A percentile compares a stretch with the other conserved stretches of the same genome.
These are phyloP conservation scores for Yarrowia sp. DNA, from an alignment of 805 yeast species.

Conservation along the genomic window DNA sequence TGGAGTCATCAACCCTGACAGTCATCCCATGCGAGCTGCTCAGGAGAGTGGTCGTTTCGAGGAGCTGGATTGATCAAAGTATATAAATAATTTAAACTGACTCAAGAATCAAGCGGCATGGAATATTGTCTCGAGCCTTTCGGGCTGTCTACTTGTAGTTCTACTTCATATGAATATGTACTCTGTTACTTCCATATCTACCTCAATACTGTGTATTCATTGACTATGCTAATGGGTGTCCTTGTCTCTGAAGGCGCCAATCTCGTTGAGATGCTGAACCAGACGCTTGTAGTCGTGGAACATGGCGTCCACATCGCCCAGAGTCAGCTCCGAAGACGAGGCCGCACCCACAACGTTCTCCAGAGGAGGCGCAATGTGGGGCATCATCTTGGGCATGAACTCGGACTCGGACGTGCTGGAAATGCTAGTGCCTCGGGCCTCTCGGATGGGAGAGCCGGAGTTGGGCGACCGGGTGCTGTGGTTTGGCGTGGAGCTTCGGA, in stretches of 20 bases:
- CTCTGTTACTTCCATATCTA: neutral
- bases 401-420: slow-evolving; percentile 36
- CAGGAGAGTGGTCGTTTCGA: slow-evolving; percentile 36
- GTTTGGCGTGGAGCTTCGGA: slow-evolving; percentile 32
- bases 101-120: too few relatives aligned
- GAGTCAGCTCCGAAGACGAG: slow-evolving; percentile 47
- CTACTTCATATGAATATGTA: neutral
- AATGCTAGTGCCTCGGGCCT: slow-evolving; percentile 33
- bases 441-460: slow-evolving; percentile 32
- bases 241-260: slow-evolving; percentile 44
- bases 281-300: slow-evolving; percentile 52
- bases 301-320: slow-evolving; percentile 50
- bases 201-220: neutral
- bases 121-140: too few relatives aligned
- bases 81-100: too few relatives aligned
- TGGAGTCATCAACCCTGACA: slow-evolving; percentile 51
- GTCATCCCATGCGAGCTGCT: slow-evolving; percentile 48
- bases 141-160: neutral
- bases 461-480: slow-evolving; percentile 22
- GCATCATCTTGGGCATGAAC: slow-evolving; percentile 19
- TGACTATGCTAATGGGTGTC: slow-evolving; percentile 20
- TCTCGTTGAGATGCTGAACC: slow-evolving; percentile 47
- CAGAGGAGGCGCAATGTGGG: slow-evolving; percentile 43
- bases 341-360: slow-evolving; percentile 43
- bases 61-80: slow-evolving; percentile 19